phyloP scores from a whole-genome alignment of 2,329 filamentous ascomycete genomes.

The Claviceps pusilla region DNA sequence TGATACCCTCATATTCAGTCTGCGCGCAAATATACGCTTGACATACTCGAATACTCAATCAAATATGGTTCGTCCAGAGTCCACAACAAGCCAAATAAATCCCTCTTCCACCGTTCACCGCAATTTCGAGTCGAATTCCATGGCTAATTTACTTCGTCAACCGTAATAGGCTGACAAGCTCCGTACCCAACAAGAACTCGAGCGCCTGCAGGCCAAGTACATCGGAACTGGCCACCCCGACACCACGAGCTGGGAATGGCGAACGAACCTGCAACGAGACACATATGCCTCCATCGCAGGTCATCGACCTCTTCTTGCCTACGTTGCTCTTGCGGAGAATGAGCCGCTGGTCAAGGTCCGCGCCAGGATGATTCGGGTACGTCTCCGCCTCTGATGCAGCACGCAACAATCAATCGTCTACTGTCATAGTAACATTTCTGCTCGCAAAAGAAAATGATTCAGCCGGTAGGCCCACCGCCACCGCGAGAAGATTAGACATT shows the following conservation, averaged over 20 bases:
- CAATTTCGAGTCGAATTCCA: not conserved
- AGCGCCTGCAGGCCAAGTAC: slow-evolving; percentile 89
- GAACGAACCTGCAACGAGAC: slow-evolving; percentile 87
- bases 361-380: slow-evolving; percentile 60
- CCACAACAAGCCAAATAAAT: not conserved
- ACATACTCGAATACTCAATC: not conserved
- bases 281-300: slow-evolving; percentile 80
- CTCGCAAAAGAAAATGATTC: slow-evolving; percentile 46
- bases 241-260: slow-evolving; percentile 95
- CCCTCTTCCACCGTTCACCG: not conserved
- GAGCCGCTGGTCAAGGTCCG: slow-evolving; percentile 69
- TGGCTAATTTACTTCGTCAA: not conserved
- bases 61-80: not conserved
- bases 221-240: slow-evolving; percentile 92
- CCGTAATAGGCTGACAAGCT: slow-evolving; percentile 74
- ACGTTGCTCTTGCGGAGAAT: slow-evolving; percentile 80
- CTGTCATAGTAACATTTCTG: not conserved
- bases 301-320: slow-evolving; percentile 74
- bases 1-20: not conserved
- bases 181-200: slow-evolving; percentile 91
- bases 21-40: no score
- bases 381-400: slow-evolving; percentile 9
- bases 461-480: slow-evolving; percentile 44
- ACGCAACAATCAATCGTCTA: not conserved
- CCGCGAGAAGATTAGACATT: slow-evolving; percentile 32